These are phyloP conservation scores for Scedosporium aurantiacum DNA, from an alignment of 2,329 filamentous ascomycete genomes.

Conservation along the genomic window DNA sequence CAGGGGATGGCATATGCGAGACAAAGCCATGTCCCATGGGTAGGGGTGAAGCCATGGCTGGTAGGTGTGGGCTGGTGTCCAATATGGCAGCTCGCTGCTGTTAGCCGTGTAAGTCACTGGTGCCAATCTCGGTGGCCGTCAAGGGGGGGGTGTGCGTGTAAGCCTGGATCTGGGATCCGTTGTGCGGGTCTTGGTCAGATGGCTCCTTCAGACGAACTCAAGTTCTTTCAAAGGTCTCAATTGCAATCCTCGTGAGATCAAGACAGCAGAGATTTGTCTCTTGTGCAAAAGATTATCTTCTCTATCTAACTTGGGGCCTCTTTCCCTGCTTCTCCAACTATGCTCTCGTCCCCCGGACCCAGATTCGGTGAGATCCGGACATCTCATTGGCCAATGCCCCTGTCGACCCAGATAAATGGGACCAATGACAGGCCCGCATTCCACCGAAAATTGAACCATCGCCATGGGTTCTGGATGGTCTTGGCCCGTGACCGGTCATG, in stretches of 20 bases:
- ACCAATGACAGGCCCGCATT: neutral
- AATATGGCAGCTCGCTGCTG: constrained; percentile 5
- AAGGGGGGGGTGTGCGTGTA: constrained; percentile 6
- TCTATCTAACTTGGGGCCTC: neutral
- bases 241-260: constrained; percentile 4
- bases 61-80: neutral
- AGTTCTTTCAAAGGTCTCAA: constrained; percentile 2
- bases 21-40: constrained; percentile 1
- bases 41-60: constrained; percentile 7
- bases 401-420: neutral
- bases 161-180: neutral
- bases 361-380: constrained; percentile 2
- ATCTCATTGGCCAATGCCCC: constrained; percentile 2
- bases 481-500: neutral
- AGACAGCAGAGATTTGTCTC: neutral
- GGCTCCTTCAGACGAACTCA: neutral
- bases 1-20: constrained; percentile 5
- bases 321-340: neutral
- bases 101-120: constrained; percentile 6
- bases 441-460: constrained; percentile 5
- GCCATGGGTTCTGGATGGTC: neutral
- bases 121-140: neutral
- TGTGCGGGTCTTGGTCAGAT: constrained; percentile 4
- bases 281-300: constrained; percentile 4
- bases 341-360: constrained; percentile 3